phyloP scores from a whole-genome alignment of 192 early-diverging fungal species.

The Chytriomyces sp. region DNA sequence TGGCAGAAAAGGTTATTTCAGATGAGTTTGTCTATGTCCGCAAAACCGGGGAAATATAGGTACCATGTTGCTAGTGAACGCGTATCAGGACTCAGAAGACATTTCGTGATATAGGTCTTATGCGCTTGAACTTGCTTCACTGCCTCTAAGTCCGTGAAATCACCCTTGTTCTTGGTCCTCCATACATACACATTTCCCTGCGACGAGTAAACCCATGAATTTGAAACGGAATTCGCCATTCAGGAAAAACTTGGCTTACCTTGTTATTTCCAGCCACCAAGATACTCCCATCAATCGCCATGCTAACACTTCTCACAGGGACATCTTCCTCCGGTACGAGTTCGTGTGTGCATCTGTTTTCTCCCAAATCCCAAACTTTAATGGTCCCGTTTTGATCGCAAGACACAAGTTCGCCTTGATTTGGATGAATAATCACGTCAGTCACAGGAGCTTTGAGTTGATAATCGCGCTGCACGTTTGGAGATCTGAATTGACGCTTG shows the following conservation, averaged over 20 bases:
- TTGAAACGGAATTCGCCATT: not conserved
- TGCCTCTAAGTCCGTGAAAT: constrained; percentile 66
- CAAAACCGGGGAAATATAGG: not conserved
- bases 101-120: constrained; percentile 81
- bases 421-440: constrained; percentile 68
- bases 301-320: constrained; percentile 78
- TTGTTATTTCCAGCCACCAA: constrained; percentile 88
- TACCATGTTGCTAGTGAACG: constrained; percentile 54
- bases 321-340: constrained; percentile 78
- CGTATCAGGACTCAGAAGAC: constrained; percentile 81
- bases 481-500: constrained; percentile 44
- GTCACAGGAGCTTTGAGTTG: constrained; percentile 62
- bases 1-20: not conserved
- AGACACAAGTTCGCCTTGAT: constrained; percentile 66
- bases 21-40: not conserved
- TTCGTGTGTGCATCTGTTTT: constrained; percentile 64
- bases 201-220: not conserved
- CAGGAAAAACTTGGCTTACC: constrained; percentile 41
- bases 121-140: constrained; percentile 77
- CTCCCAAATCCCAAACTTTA: constrained; percentile 66
- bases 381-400: constrained; percentile 64
- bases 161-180: constrained; percentile 53
- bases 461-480: constrained; percentile 64
- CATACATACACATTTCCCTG: constrained; percentile 73
- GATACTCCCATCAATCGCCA: constrained; percentile 80